Conservation (phyloP, 208 protist genomes). For the Herpetomonas samuelpessoai region DNA sequence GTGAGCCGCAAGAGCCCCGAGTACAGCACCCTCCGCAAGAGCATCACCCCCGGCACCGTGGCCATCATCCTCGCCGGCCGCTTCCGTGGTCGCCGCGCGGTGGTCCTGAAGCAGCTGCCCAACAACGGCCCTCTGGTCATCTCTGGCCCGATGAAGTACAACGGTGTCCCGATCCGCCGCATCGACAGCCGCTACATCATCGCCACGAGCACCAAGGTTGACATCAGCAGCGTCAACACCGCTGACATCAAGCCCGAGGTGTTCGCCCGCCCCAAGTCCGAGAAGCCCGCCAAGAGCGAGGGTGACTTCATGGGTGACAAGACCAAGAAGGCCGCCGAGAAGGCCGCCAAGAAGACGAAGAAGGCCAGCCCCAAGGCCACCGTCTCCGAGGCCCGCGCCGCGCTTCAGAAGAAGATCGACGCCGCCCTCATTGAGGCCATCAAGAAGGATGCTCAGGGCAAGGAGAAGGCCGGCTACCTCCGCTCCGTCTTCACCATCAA, state of each 20-base stretch:
- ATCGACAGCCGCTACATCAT: conserved; percentile 98
- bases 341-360: conserved; percentile 64
- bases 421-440: conserved; percentile 69
- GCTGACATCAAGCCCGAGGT: conserved; percentile 58
- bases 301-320: conserved; percentile 85
- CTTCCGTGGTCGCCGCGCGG: conserved; percentile 96
- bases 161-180: conserved; percentile 98
- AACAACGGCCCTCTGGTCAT: conserved; percentile 95
- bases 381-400: conserved; percentile 65
- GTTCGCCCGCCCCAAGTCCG: conserved; percentile 66
- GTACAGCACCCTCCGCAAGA: conserved; percentile 65
- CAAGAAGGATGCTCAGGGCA: conserved; percentile 67
- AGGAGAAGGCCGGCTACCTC: conserved; percentile 77
- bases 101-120: conserved; percentile 97
- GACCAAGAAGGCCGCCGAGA: conserved; percentile 68
- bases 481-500: conserved; percentile 86
- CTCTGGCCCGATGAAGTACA: conserved; percentile 95
- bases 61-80: conserved; percentile 94
- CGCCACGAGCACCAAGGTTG: conserved; percentile 97
- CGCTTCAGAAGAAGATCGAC: conserved; percentile 79
- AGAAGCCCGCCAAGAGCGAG: conserved; percentile 80
- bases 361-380: conserved; percentile 50
- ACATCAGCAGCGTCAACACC: conserved; percentile 89
- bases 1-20: conserved; percentile 55
- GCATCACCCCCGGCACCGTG: conserved; percentile 46